Conservation (phyloP, 352 stramenopile genomes). For the Phytophthora uliginosa region DNA sequence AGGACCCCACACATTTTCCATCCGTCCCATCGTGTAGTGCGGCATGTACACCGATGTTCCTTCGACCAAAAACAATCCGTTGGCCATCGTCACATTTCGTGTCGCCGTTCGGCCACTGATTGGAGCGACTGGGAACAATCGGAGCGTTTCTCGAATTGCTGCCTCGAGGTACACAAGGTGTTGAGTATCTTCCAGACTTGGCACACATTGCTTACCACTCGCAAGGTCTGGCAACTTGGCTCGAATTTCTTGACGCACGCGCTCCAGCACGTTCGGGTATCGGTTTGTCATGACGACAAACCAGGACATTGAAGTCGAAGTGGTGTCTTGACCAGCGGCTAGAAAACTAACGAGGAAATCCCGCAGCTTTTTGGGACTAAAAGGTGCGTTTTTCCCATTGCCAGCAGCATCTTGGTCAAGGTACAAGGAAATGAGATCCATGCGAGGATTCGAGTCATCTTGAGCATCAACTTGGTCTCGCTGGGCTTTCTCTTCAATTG, state of each 20-base stretch:
- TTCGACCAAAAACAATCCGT: constrained; percentile 56
- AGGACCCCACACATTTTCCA: constrained; percentile 53
- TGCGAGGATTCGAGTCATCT: constrained; percentile 4
- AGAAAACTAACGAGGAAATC: constrained; percentile 85
- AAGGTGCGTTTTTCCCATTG: constrained; percentile 21
- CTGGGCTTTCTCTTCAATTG: constrained; percentile 18
- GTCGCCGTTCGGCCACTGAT: constrained; percentile 55
- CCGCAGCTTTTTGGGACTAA: constrained; percentile 54
- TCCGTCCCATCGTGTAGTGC: constrained; percentile 54
- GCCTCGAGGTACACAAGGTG: constrained; percentile 60
- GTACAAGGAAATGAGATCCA: constrained; percentile 57
- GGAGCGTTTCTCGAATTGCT: constrained; percentile 56
- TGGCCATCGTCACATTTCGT: constrained; percentile 57
- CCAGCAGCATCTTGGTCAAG: constrained; percentile 40
- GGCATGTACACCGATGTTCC: constrained; percentile 51
- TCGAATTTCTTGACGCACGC: constrained; percentile 46
- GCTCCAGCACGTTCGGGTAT: constrained; percentile 48
- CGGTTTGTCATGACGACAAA: constrained; percentile 74
- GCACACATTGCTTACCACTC: constrained; percentile 9
- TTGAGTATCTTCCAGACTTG: constrained; percentile 42
- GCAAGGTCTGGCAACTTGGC: constrained; percentile 56
- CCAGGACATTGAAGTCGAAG: constrained; percentile 64
- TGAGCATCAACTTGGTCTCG: not conserved
- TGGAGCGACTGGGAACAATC: constrained; percentile 64
- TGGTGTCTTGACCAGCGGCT: constrained; percentile 74